Evolutionary conservation across 2,329 filamentous ascomycete genomes (phyloP), one percentile per base, ranked within the genome.

Genomic region (Emergomyces pasteurianus): DNA sequence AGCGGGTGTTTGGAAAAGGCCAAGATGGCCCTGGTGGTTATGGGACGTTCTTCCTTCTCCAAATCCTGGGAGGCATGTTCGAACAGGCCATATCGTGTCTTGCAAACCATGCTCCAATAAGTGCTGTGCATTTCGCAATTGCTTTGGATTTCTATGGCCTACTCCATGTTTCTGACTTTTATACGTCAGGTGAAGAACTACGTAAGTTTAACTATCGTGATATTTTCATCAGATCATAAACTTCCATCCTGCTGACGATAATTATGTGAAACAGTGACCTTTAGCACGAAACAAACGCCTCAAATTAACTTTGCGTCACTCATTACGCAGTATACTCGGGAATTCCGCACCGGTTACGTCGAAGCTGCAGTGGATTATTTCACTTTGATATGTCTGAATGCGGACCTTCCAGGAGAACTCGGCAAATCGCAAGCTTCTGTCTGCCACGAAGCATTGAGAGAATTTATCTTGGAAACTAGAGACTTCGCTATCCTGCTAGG

Each of bases 261-360:
- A 38, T 58, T 58, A 55, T 61, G 50, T 62, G 54, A 55, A 58
- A 58, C 65, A 81, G 79, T 87, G 56, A 82, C 81, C 10, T 83
- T 75, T 61, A 78, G 76, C 42, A 79, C 79, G 26, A 79, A 77
- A 60, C 73, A 79, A 66, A 74, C 75, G 82, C 68, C 91, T 5
- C 91, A 96, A 72, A 87, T 99, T 75, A 96, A 94, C 79, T 97
- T 97, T 75, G 92, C 90, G 52, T 87, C 89, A 62, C 89, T 97
- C 80, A 81, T 97, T 63, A 95, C 92, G 47, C 90, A 94, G 73
- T 99, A 99, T 78, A 99, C 95, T 4, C 85, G 88, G 59, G 92
- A 96, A 74, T 99, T 99, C 83, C 87, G 94, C 58, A 90, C 90
- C 36, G 92, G 91, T 23, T 87, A 95, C 69, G 88, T 91, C 7